These are phyloP conservation scores for Apiosordaria backusii DNA, from an alignment of 495 filamentous ascomycete genomes.

Conservation along the genomic window DNA sequence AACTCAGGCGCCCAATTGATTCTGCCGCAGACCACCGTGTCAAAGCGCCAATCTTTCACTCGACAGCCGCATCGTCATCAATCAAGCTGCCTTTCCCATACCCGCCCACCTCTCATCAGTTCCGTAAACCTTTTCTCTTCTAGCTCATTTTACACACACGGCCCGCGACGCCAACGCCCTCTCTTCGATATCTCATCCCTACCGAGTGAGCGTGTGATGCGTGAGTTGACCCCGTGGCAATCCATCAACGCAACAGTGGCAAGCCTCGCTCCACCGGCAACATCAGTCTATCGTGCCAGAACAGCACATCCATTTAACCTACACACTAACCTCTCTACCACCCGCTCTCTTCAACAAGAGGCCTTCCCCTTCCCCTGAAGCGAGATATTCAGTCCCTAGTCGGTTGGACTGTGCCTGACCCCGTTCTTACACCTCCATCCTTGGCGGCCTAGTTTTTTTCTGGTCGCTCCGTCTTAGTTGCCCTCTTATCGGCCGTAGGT, in stretches of 20 bases:
- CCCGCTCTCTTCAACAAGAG: slow-evolving; percentile 1
- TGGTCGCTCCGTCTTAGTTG: slow-evolving; percentile 6
- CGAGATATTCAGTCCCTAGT: background rate
- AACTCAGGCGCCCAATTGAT: background rate
- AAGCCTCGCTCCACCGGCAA: slow-evolving; percentile 5
- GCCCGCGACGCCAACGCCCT: background rate
- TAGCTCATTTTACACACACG: background rate
- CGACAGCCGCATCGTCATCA: slow-evolving; percentile 5
- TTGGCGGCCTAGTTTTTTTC: slow-evolving; percentile 19
- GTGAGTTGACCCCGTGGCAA: background rate
- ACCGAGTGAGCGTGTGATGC: background rate
- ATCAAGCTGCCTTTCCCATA: slow-evolving; percentile 1
- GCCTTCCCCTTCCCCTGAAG: background rate
- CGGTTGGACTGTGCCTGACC: background rate
- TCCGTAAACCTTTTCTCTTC: background rate
- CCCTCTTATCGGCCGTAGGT: slow-evolving; percentile 21
- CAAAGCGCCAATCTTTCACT: slow-evolving; percentile 4
- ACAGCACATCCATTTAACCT: background rate
- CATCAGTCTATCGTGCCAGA: slow-evolving; percentile 7
- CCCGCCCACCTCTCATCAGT: background rate
- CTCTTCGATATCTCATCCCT: background rate
- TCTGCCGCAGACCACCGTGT: background rate
- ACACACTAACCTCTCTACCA: background rate
- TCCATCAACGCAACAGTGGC: background rate
- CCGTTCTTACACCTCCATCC: slow-evolving; percentile 14